phyloP scores from a whole-genome alignment of 2,329 filamentous ascomycete genomes.

The Dendrostoma leiphaemia region DNA sequence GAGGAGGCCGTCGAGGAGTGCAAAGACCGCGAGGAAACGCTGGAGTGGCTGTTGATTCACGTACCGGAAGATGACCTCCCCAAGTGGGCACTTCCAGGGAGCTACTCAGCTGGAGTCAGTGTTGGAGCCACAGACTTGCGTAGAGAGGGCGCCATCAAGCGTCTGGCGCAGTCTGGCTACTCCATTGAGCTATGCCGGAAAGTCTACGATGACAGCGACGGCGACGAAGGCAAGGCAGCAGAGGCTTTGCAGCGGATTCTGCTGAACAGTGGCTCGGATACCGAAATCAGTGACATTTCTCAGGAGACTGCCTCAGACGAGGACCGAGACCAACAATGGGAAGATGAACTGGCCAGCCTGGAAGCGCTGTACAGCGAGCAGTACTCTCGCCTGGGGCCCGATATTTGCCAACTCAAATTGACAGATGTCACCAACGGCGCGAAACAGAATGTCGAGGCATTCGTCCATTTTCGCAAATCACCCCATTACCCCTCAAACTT shows the following conservation, averaged over 20 bases:
- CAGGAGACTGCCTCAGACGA: slow-evolving; percentile 25
- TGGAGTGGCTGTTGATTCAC: slow-evolving; percentile 96
- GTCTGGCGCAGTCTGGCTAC: slow-evolving; percentile 81
- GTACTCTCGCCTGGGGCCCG: slow-evolving; percentile 58
- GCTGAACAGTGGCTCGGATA: slow-evolving; percentile 43
- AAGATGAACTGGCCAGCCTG: slow-evolving; percentile 79
- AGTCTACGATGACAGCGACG: slow-evolving; percentile 65
- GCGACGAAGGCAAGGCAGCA: slow-evolving; percentile 75
- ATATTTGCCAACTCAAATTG: slow-evolving; percentile 70
- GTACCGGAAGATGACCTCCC: slow-evolving; percentile 97
- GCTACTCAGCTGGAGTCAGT: slow-evolving; percentile 85
- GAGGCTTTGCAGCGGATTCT: slow-evolving; percentile 75
- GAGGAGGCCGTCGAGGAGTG: slow-evolving; percentile 85
- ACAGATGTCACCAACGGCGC: slow-evolving; percentile 51
- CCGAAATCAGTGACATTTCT: slow-evolving; percentile 17
- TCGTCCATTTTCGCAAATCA: slow-evolving; percentile 68
- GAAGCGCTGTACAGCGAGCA: slow-evolving; percentile 82
- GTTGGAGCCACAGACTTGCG: slow-evolving; percentile 80
- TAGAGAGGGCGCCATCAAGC: slow-evolving; percentile 77
- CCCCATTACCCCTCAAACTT: slow-evolving; percentile 69
- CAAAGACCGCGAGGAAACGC: slow-evolving; percentile 85
- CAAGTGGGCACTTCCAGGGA: slow-evolving; percentile 85
- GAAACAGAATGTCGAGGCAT: slow-evolving; percentile 49
- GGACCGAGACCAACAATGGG: slow-evolving; percentile 66
- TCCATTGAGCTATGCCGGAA: slow-evolving; percentile 79